Conservation (phyloP, 345 rosid species). For the Brassica incana region DNA sequence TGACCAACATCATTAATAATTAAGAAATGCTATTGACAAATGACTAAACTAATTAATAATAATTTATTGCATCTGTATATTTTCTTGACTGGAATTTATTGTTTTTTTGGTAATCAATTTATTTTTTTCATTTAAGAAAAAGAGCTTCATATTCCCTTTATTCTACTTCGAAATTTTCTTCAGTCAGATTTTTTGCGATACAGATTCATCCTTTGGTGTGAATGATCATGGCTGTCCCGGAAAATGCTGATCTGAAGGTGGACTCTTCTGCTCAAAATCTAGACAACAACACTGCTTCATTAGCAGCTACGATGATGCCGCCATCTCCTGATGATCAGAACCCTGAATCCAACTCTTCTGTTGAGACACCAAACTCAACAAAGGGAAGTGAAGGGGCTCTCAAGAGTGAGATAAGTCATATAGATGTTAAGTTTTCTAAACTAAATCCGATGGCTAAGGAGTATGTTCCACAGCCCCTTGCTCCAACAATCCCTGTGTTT, state of each 20-base stretch:
- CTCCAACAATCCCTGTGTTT: constrained; percentile 29
- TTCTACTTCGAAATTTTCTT: neutral
- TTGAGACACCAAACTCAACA: constrained; percentile 23
- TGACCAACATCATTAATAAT: neutral
- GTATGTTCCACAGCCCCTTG: constrained; percentile 63
- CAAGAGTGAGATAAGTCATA: constrained; percentile 63
- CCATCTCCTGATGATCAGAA: constrained; percentile 33
- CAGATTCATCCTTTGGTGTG: constrained; percentile 8
- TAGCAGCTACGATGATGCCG: neutral
- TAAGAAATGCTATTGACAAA: neutral
- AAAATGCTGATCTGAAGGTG: constrained; percentile 66
- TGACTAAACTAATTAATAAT: neutral
- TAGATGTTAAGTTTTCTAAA: constrained; percentile 54
- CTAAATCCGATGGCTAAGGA: constrained; percentile 84
- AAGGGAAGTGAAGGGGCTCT: constrained; percentile 29
- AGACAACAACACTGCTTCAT: neutral
- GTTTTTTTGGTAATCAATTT: too few relatives aligned
- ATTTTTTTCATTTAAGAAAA: neutral
- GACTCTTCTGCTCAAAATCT: constrained; percentile 46
- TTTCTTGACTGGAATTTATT: neutral
- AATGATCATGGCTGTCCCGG: constrained; percentile 75
- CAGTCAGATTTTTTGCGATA: neutral
- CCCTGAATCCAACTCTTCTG: constrained; percentile 41
- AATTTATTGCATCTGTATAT: neutral
- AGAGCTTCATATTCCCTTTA: neutral